Evolutionary conservation across 75 land plant genomes (phyloP).

Genomic region (Cunninghamia lanceolata): DNA sequence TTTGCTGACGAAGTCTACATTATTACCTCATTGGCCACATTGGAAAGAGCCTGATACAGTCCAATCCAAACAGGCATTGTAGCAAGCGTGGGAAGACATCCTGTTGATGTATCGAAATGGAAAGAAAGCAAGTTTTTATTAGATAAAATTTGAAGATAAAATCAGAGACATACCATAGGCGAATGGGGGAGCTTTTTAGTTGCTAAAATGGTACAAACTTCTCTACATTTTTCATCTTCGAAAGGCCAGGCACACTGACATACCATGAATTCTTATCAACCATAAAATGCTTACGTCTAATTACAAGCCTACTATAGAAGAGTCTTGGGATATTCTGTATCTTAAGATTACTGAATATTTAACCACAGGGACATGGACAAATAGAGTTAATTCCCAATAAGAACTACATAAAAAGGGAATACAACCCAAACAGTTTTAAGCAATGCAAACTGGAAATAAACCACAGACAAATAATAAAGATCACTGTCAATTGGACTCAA

Average conservation of each 20-base stretch:
- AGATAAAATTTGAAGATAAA: neutral
- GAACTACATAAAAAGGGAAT: constrained; percentile 1
- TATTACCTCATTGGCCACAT: constrained; percentile 97
- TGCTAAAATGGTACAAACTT: neutral
- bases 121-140: neutral
- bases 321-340: neutral
- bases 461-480: neutral
- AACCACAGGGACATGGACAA: neutral
- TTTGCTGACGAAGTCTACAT: neutral
- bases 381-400: neutral
- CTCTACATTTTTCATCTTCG: constrained; percentile 3
- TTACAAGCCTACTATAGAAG: neutral
- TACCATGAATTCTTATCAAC: neutral
- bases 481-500: neutral
- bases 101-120: constrained; percentile 25
- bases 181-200: neutral
- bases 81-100: constrained; percentile 96
- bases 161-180: neutral
- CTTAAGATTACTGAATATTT: neutral
- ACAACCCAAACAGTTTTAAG: neutral
- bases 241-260: neutral
- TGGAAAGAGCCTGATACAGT: constrained; percentile 92
- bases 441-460: neutral
- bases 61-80: constrained; percentile 99
- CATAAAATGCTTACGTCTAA: neutral